These are phyloP conservation scores for Talaromyces piceae DNA, from an alignment of 2,329 filamentous ascomycete genomes.

Conservation along the genomic window DNA sequence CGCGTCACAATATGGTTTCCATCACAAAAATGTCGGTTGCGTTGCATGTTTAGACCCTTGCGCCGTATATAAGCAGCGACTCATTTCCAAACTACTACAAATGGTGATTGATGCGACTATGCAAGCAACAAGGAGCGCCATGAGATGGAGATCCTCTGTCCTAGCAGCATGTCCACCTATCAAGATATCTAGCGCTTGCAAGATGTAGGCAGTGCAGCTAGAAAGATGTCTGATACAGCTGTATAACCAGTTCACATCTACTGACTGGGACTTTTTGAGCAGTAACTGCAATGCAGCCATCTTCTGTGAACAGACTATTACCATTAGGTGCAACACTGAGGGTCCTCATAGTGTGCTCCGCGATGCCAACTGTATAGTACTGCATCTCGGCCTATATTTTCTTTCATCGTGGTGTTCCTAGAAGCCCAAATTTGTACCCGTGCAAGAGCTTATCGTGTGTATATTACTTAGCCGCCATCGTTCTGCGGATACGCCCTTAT, in stretches of 20 bases:
- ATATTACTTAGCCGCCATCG: slow-evolving; percentile 17
- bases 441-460: slow-evolving; percentile 16
- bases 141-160: too few species aligned
- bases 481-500: too few species aligned
- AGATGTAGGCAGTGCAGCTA: background rate
- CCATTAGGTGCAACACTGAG: background rate
- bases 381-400: background rate
- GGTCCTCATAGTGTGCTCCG: background rate
- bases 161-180: background rate
- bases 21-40: too few species aligned
- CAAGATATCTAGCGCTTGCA: background rate
- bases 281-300: background rate
- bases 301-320: background rate
- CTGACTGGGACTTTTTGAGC: background rate
- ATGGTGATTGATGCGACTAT: too few species aligned
- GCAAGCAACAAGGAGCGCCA: too few species aligned
- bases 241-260: background rate
- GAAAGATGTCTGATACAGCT: background rate
- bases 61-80: too few species aligned
- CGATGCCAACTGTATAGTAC: background rate
- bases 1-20: too few species aligned
- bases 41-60: too few species aligned
- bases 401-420: slow-evolving; percentile 14
- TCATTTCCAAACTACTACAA: too few species aligned
- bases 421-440: slow-evolving; percentile 15